Evolutionary conservation across 352 stramenopile genomes (phyloP).

Genomic region (Phytophthora aleatoria): DNA sequence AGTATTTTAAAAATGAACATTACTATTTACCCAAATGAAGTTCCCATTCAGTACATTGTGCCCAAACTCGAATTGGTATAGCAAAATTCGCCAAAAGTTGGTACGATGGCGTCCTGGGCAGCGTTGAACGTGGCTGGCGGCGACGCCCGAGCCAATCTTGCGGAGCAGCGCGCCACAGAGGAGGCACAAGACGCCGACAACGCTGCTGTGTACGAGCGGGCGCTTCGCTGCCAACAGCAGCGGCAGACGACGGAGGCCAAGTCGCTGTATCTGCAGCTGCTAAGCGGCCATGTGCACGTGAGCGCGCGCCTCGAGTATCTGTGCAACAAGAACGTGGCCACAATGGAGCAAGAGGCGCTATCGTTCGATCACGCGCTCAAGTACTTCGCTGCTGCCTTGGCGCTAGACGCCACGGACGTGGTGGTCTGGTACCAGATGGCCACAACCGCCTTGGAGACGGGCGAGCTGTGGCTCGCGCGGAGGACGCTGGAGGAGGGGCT

Average conservation of each 20-base stretch:
- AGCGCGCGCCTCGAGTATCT: constrained; percentile 64
- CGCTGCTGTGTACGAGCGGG: constrained; percentile 61
- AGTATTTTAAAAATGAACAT: too few species aligned
- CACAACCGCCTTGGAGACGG: constrained; percentile 58
- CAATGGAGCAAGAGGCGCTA: constrained; percentile 53
- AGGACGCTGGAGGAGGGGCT: constrained; percentile 63
- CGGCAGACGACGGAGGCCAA: constrained; percentile 41
- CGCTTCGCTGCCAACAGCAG: constrained; percentile 70
- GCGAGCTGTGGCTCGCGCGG: constrained; percentile 66
- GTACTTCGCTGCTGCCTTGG: constrained; percentile 57
- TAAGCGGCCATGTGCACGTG: constrained; percentile 35
- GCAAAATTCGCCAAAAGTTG: not conserved
- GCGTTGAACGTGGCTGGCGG: constrained; percentile 58
- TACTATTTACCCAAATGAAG: too few species aligned
- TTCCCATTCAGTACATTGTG: too few species aligned
- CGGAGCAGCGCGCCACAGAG: constrained; percentile 47
- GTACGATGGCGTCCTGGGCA: constrained; percentile 59
- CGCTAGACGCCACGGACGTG: constrained; percentile 72
- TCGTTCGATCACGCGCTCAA: constrained; percentile 47
- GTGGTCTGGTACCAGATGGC: constrained; percentile 80
- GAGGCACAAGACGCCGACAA: constrained; percentile 77
- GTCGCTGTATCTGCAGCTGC: constrained; percentile 44
- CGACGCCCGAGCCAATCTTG: constrained; percentile 18
- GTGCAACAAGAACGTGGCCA: constrained; percentile 72
- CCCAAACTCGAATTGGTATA: not conserved